Base-by-base conservation (phyloP, 306 rosid species). In the Dalbergia cultrata region DNA sequence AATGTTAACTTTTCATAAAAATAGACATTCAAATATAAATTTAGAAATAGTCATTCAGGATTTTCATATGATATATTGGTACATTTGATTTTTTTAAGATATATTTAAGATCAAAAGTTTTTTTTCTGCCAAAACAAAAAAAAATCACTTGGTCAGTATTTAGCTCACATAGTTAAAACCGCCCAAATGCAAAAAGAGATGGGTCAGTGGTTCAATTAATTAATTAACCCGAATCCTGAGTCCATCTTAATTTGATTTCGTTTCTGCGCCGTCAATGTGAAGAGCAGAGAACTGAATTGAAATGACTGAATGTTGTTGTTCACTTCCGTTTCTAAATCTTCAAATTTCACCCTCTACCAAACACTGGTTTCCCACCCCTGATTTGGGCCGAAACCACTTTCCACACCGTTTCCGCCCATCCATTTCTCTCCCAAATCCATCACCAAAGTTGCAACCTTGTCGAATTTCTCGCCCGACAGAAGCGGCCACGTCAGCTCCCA, bases 221-320 rank as follows among this genome's bases (percentile, higher is more conserved):
- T 26, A 2, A 26, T 13, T 13, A 50, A 50, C 57, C 57, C 57
- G 57, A 50, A 13, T 50, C 17, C 7, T 13, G 56, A 50, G 18
- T 50, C 54, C 57, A 50, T 16, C 57, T 13, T 50, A 4, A 16
- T 47, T 16, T 54, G 21, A 53, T 17, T 54, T 26, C 3, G 9
- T n/a, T 54, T 54, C 60, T 17, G 19, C 9, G 60, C n/a, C 8
- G 57, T 50, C 8, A 0, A 4, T 50, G 57, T 13, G 13, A 50
- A 50, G 18, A 50, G 61, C 63, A 31, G 5, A 8, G 83, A 5
- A 4, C 5, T 4, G 41, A 37, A 37, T 5, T 4, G 41, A 82
- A 82, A 94, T 92, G 98, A 84, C 21, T 61, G 39, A 70, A 70
- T 49, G 80, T 50, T 47, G 70, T 70, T 70, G 67, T 72, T 72